Evolutionary conservation across 768 basidiomycete genomes (phyloP).

Genomic region (Tephrocybe sp.): DNA sequence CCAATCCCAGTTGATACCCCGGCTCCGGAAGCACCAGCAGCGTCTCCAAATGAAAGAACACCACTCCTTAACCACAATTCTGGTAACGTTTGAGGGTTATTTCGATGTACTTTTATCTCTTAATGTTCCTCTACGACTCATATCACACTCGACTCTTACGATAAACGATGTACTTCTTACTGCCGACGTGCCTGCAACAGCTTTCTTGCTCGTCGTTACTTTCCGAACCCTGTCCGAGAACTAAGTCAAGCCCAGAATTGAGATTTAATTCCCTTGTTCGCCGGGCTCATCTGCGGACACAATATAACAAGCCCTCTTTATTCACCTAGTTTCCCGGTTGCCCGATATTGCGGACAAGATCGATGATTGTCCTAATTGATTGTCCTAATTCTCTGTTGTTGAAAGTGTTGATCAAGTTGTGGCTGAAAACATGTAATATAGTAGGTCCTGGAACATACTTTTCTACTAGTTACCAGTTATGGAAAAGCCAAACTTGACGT

Average conservation of each 20-base stretch:
- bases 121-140: slow-evolving; percentile 10
- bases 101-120: slow-evolving; percentile 9
- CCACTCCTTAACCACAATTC: slow-evolving; percentile 32
- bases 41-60: slow-evolving; percentile 37
- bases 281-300: background rate
- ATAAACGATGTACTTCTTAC: slow-evolving; percentile 19
- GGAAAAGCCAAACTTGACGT: background rate
- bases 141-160: slow-evolving; percentile 16
- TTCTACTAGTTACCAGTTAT: background rate
- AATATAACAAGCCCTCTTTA: background rate
- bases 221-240: background rate
- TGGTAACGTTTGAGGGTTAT: slow-evolving; percentile 2
- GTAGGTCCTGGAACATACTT: no score
- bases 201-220: background rate
- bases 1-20: slow-evolving; percentile 10
- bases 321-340: no score
- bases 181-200: background rate
- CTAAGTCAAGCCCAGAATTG: background rate
- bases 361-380: no score
- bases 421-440: no score
- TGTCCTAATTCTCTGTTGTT: no score
- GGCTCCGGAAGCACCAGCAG: slow-evolving; percentile 13
- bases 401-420: no score
- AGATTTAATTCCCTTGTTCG: background rate
- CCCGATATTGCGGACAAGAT: no score